These are phyloP conservation scores for Suillus decipiens DNA, from an alignment of 768 basidiomycete genomes.

Conservation along the genomic window DNA sequence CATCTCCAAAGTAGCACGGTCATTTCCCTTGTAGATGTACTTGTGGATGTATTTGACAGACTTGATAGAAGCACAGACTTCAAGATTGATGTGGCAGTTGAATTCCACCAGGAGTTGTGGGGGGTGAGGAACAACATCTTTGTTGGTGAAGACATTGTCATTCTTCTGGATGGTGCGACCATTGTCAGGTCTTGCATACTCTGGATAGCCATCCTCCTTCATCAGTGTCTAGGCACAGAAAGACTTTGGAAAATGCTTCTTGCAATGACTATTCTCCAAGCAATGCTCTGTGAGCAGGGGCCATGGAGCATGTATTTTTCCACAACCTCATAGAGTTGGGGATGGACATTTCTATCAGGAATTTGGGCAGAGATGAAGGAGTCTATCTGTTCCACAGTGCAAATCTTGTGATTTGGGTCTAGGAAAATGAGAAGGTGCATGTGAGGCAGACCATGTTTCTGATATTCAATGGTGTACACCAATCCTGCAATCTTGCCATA, in stretches of 20 bases:
- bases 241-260: conserved; percentile 45
- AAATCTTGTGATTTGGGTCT: conserved; percentile 32
- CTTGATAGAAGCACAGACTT: conserved; percentile 39
- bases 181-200: conserved; percentile 38
- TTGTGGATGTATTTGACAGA: conserved; percentile 50
- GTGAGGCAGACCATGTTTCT: conserved; percentile 58
- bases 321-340: conserved; percentile 42
- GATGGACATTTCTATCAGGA: conserved; percentile 42
- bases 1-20: conserved; percentile 39
- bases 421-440: conserved; percentile 53
- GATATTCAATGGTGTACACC: conserved; percentile 59
- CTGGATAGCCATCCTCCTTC: conserved; percentile 44
- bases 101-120: conserved; percentile 19
- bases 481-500: conserved; percentile 45
- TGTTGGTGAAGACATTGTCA: conserved; percentile 34
- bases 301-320: conserved; percentile 47
- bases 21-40: conserved; percentile 52
- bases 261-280: conserved; percentile 43
- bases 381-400: conserved; percentile 41
- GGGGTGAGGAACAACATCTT: conserved; percentile 43
- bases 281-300: conserved; percentile 39
- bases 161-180: conserved; percentile 28
- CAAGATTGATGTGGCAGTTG: conserved; percentile 53
- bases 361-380: conserved; percentile 40
- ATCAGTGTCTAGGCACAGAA: conserved; percentile 38